A percentile compares a stretch with the other conserved stretches of the same genome.
These are phyloP conservation scores for Saprolegnia diclina DNA, from an alignment of 352 stramenopile species.

Conservation along the genomic window DNA sequence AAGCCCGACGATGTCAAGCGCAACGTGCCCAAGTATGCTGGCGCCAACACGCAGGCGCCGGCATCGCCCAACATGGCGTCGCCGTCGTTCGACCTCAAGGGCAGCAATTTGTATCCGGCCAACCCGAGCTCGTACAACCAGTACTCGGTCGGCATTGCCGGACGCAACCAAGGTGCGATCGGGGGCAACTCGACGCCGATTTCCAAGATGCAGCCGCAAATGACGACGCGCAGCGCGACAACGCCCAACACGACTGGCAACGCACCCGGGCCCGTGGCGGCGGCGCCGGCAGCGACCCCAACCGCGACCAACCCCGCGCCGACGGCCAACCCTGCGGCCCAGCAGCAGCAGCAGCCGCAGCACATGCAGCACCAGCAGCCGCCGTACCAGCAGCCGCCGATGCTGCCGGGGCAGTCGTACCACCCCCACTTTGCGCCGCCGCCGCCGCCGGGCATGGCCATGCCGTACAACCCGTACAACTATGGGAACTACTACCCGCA, in stretches of 20 bases:
- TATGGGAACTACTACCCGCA: constrained; percentile 64
- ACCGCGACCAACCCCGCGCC: constrained; percentile 28
- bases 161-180: constrained; percentile 25
- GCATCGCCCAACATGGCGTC: not conserved
- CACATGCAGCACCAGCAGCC: constrained; percentile 59
- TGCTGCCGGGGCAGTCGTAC: constrained; percentile 43
- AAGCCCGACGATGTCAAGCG: constrained; percentile 80
- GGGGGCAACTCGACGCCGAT: constrained; percentile 17
- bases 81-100: constrained; percentile 40
- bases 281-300: constrained; percentile 35
- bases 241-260: not conserved
- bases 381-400: constrained; percentile 57
- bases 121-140: constrained; percentile 76
- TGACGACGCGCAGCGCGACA: no score
- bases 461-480: constrained; percentile 87
- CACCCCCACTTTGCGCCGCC: constrained; percentile 75
- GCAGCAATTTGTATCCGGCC: constrained; percentile 62
- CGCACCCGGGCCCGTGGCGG: constrained; percentile 32
- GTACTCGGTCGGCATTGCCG: constrained; percentile 75
- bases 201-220: constrained; percentile 4
- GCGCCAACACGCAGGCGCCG: constrained; percentile 30
- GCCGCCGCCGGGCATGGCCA: constrained; percentile 77
- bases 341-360: constrained; percentile 42
- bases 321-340: constrained; percentile 33
- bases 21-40: not conserved